Evolutionary conservation across 345 rosid genomes (phyloP), one percentile per base, ranked within the genome.

Genomic region (Passiflora organensis): DNA sequence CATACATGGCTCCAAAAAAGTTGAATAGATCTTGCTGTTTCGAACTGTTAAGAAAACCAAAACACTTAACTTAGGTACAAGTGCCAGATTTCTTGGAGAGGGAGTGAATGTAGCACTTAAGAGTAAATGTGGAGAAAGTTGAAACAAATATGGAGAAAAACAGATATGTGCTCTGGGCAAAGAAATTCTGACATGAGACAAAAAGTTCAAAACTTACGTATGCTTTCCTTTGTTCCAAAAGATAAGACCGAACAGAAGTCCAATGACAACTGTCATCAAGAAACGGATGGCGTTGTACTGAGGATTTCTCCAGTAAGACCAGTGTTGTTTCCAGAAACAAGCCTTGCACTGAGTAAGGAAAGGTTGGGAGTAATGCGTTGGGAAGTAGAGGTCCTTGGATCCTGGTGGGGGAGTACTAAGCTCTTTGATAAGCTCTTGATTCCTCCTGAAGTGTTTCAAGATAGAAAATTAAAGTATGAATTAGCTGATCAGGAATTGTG

Each of bases 241-340:
- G 48, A 68, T 45, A n/a, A 68, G 58, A 56, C 72, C 72, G 28
- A 68, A 68, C 4, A 68, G 36, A 38, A 61, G 0, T 36, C 67
- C 72, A 13, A 68, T 51, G 16, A 45, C 4, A 21, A 51, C 13
- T 34, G 72, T 68, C 22, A 68, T 1, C 58, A 24, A 43, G 49
- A 61, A 45, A 18, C 67, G 63, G 16, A 68, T 62, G 57, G 72
- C 72, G 36, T 61, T 68, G 25, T 62, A 68, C 36, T 62, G 63
- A 24, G 72, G 46, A 34, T 68, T 68, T 50, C 72, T 68, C 72
- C 72, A 68, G 49, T 68, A 68, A 37, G 72, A 68, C 62, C 56
- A 56, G 28, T 45, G 41, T 16, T 61, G 67, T 62, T 68, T 68
- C 67, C 72, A 68, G 56, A 68, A 68, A 44, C 67, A 68, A 36